phyloP scores from a whole-genome alignment of 106 monocot genomes.

The Alisma plantagoaquatica region DNA sequence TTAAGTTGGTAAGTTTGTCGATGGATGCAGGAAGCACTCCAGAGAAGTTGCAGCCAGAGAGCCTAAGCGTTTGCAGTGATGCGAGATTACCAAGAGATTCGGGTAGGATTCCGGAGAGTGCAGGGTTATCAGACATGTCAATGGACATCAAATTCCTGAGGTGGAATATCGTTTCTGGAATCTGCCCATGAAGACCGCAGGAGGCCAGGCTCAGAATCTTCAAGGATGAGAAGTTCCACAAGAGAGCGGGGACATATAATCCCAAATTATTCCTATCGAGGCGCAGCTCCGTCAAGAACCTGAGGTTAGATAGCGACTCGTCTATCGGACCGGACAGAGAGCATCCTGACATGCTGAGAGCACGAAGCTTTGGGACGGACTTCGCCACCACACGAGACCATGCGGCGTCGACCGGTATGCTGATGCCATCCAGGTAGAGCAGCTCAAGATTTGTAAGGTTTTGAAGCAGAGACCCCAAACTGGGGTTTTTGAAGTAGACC shows the following conservation, averaged over 20 bases:
- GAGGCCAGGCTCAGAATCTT: conserved; percentile 19
- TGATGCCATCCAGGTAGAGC: conserved; percentile 28
- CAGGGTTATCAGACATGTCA: conserved; percentile 35
- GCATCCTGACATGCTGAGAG: conserved; percentile 38
- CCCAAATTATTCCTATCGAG: conserved; percentile 32
- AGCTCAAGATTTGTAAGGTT: conserved; percentile 16
- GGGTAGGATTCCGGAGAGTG: conserved; percentile 37
- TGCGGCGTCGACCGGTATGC: conserved; percentile 15
- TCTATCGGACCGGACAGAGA: conserved; percentile 37
- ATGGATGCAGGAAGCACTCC: conserved; percentile 41
- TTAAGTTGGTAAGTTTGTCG: conserved; percentile 22
- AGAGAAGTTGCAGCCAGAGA: conserved; percentile 26
- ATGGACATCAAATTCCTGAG: conserved; percentile 23
- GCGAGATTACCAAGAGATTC: conserved; percentile 37
- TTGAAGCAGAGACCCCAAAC: conserved; percentile 11
- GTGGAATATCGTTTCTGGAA: conserved; percentile 30
- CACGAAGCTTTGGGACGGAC: conserved; percentile 21
- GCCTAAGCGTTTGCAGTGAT: conserved; percentile 26
- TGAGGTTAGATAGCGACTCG: conserved; percentile 20
- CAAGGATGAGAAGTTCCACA: conserved; percentile 26
- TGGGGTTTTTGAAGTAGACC: conserved; percentile 11
- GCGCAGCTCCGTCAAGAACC: conserved; percentile 16
- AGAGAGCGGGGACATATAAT: conserved; percentile 22
- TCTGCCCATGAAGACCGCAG: conserved; percentile 28
- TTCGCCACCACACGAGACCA: conserved; percentile 24